phyloP scores from a whole-genome alignment of 192 early-diverging fungal species.

The Backusella westeae region DNA sequence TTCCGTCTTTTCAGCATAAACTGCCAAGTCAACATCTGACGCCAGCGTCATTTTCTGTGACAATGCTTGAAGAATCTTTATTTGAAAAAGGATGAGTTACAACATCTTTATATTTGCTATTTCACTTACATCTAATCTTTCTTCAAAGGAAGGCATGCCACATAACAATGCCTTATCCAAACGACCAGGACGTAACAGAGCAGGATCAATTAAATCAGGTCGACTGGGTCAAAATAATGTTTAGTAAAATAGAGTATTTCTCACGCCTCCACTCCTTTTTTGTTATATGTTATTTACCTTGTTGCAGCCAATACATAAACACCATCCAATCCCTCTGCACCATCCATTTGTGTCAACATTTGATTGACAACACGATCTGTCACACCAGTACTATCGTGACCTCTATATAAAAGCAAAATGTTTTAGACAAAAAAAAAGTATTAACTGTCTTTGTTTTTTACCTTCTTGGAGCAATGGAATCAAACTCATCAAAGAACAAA shows the following conservation, averaged over 20 bases:
- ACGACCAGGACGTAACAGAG: constrained; percentile 77
- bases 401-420: constrained; percentile 44
- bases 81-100: too few species aligned
- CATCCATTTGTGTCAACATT: constrained; percentile 98
- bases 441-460: constrained; percentile 20
- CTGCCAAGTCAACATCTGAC: constrained; percentile 59
- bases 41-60: constrained; percentile 68
- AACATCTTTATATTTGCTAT: too few species aligned
- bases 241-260: background rate
- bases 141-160: constrained; percentile 71
- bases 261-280: background rate
- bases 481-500: constrained; percentile 99
- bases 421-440: background rate
- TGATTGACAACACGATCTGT: constrained; percentile 99
- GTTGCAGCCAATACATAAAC: constrained; percentile 98
- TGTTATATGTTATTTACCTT: constrained; percentile 39
- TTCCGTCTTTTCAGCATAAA: constrained; percentile 63
- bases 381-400: constrained; percentile 98
- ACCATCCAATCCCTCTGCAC: constrained; percentile 92
- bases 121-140: constrained; percentile 62
- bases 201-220: constrained; percentile 85
- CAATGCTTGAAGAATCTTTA: constrained; percentile 74
- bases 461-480: constrained; percentile 92
- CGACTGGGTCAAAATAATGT: constrained; percentile 40
- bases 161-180: constrained; percentile 85